Conservation (phyloP, 169 alveolate genomes). For the Theileria parva region DNA sequence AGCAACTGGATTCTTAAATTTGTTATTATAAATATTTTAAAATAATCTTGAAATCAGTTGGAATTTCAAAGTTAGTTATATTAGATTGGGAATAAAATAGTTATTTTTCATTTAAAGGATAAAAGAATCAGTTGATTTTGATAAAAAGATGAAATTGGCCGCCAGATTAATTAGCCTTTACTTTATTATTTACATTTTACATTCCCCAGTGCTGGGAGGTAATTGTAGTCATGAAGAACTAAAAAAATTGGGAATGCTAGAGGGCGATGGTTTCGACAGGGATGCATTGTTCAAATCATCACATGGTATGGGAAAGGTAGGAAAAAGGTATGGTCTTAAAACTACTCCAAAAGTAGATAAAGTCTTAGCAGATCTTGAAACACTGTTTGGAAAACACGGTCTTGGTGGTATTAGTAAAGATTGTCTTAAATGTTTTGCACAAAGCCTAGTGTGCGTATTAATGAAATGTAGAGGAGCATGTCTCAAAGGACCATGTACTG, state of each 20-base stretch:
- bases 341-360: not conserved
- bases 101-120: not conserved
- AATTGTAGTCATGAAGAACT: constrained; percentile 39
- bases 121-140: not conserved
- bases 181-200: not conserved
- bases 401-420: not conserved
- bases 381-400: constrained; percentile 4
- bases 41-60: not conserved
- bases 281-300: not conserved
- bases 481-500: constrained; percentile 16
- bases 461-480: constrained; percentile 46
- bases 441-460: constrained; percentile 19
- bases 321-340: not conserved
- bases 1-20: not conserved
- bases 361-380: not conserved
- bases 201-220: constrained; percentile 17
- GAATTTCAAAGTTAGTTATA: not conserved
- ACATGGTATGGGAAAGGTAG: constrained; percentile 20
- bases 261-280: not conserved
- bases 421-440: constrained; percentile 45
- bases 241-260: constrained; percentile 26
- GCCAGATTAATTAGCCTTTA: not conserved
- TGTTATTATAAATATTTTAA: not conserved
- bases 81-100: not conserved
- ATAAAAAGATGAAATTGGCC: constrained; percentile 7